Evolutionary conservation across 1,284 basidiomycete species (phyloP).

Genomic region (Mycosarcoma maydis): DNA sequence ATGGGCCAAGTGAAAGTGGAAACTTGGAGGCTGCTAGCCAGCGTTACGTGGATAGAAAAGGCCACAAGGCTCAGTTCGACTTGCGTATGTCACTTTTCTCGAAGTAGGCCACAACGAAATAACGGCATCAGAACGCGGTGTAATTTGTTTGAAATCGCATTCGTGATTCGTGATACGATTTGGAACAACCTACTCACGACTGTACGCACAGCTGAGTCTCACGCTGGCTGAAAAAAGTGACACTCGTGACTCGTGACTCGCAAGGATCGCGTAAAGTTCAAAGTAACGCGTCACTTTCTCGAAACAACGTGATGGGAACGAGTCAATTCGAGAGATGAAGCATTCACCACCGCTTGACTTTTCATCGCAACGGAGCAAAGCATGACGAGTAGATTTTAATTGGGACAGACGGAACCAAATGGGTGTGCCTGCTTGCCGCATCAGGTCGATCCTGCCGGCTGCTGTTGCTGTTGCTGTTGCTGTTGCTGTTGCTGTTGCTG

Average conservation of each 20-base stretch:
- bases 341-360: not conserved
- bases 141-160: not conserved
- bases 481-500: not conserved
- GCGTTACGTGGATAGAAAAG: too few species aligned
- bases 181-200: too few species aligned
- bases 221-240: constrained; percentile 18
- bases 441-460: constrained; percentile 1
- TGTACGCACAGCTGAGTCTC: constrained; percentile 6
- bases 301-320: too few species aligned
- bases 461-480: constrained; percentile 6
- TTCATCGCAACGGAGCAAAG: too few species aligned
- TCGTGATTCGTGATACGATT: too few species aligned
- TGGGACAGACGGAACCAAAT: not conserved
- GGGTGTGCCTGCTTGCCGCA: not conserved
- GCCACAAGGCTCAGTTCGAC: not conserved
- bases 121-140: constrained; percentile 11
- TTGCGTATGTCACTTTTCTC: constrained; percentile 5
- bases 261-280: constrained; percentile 38
- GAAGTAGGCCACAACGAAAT: not conserved
- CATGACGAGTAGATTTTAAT: not conserved
- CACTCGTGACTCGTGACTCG: constrained; percentile 17
- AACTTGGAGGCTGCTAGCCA: not conserved
- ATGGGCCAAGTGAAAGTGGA: not conserved
- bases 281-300: constrained; percentile 28
- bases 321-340: too few species aligned